Evolutionary conservation across 1,284 basidiomycete genomes (phyloP), one percentile per base, ranked within the genome.

Genomic region (Gymnopus androsaceus): DNA sequence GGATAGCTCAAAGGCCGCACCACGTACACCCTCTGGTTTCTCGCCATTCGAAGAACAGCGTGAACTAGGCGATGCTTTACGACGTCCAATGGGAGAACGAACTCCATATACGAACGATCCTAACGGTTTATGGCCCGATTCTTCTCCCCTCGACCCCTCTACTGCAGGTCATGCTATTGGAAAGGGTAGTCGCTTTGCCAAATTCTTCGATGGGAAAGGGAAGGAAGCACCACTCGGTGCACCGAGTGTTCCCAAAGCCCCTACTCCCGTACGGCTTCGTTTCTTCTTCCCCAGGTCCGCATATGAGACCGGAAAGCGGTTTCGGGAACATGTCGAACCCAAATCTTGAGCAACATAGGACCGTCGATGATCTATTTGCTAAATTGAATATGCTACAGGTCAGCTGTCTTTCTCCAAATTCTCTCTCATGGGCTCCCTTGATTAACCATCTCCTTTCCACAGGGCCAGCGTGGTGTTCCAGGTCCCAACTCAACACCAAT

Each of bases 151-250:
- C 19, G 66, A 67, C 44, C 61, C 73, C 21, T 67, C 73, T 23
- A 74, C 77, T 36, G 70, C 72, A 34, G 75, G 75, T 17, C 74
- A 80, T 65, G 75, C 79, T 15, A 69, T 75, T 34, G 76, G 75
- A 30, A 89, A 85, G 68, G 88, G 88, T 30, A 91, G 89, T 66
- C 83, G 89, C 27, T 88, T 92, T 67, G 89, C 88, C 30, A 92
- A 90, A 66, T 90, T 90, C 67, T 92, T 90, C 59, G 90, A 91
- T 61, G 78, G 78, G n/a, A 90, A 88, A 69, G 67, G 70, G 31
- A 80, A 81, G 61, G 86, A 88, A 6, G 55, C 57, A 41, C 61
- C 47, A 59, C 59, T 41, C 63, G 41, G 67, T 30, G 57, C 64
- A 27, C 53, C 68, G 47, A 59, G 67, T 30, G 61, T 69, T n/a